A percentile compares a stretch with the other conserved stretches of the same genome.
phyloP scores from a whole-genome alignment of 1,284 basidiomycete species.

The Wallemia ichthyophaga region DNA sequence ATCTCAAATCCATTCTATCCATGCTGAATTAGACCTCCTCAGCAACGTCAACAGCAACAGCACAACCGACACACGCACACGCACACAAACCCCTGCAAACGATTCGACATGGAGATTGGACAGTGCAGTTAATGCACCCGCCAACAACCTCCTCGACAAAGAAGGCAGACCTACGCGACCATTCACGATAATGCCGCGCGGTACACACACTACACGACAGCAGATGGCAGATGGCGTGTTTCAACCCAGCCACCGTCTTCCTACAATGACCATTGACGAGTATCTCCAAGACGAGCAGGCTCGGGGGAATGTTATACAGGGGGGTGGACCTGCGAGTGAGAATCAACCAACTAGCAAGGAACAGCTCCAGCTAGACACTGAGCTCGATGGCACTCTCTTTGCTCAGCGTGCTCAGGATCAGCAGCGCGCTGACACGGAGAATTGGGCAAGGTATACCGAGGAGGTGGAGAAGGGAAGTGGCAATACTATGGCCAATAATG shows the following conservation, averaged over 20 bases:
- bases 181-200: conserved; percentile 40
- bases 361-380: conserved; percentile 40
- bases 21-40: conserved; percentile 45
- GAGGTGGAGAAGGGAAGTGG: conserved; percentile 51
- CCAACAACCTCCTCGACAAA: conserved; percentile 40
- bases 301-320: conserved; percentile 57
- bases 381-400: conserved; percentile 45
- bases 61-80: conserved; percentile 12
- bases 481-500: conserved; percentile 36
- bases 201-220: conserved; percentile 25
- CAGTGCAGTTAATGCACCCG: conserved; percentile 27
- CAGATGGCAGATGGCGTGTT: conserved; percentile 54
- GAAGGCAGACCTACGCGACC: conserved; percentile 19
- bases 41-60: conserved; percentile 22
- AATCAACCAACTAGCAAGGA: conserved; percentile 38
- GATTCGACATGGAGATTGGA: conserved; percentile 54
- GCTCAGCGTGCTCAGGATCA: conserved; percentile 43
- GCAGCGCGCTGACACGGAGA: conserved; percentile 50
- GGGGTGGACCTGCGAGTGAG: conserved; percentile 44
- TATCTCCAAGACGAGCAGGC: conserved; percentile 61
- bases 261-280: conserved; percentile 89
- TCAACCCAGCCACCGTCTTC: conserved; percentile 50
- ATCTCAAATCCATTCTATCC: conserved; percentile 32
- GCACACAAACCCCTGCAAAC: conserved; percentile 8
- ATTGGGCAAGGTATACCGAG: conserved; percentile 59